Evolutionary conservation across 2,329 filamentous ascomycete genomes (phyloP).

Genomic region (Fusarium torulosum): DNA sequence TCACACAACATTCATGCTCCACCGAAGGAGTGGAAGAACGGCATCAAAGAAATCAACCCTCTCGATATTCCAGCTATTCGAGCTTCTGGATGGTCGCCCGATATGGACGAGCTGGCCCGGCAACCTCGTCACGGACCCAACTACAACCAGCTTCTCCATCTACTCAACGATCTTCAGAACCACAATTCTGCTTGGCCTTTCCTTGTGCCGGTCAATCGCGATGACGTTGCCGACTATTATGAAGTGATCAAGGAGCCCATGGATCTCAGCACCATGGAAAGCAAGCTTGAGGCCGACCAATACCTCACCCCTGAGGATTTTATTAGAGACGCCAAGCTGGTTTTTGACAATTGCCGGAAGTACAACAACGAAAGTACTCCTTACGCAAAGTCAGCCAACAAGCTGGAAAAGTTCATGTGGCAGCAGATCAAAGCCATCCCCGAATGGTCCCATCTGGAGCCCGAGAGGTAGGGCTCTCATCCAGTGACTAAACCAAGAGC

Average conservation of each 20-base stretch:
- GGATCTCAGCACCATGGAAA: slow-evolving; percentile 96
- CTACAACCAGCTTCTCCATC: slow-evolving; percentile 91
- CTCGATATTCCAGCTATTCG: slow-evolving; percentile 89
- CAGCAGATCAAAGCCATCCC: slow-evolving; percentile 89
- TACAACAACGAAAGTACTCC: slow-evolving; percentile 97
- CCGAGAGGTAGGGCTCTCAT: slow-evolving; percentile 56
- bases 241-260: slow-evolving; percentile 98
- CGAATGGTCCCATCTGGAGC: slow-evolving; percentile 82
- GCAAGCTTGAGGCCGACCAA: slow-evolving; percentile 91
- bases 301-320: slow-evolving; percentile 95
- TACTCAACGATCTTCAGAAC: slow-evolving; percentile 96
- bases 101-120: slow-evolving; percentile 97
- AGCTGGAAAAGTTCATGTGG: slow-evolving; percentile 96
- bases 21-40: slow-evolving; percentile 86
- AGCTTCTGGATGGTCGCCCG: slow-evolving; percentile 92
- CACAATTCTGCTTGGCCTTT: slow-evolving; percentile 96
- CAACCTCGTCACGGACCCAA: slow-evolving; percentile 96
- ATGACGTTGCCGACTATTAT: slow-evolving; percentile 99
- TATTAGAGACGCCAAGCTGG: slow-evolving; percentile 85
- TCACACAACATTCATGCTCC: slow-evolving; percentile 89
- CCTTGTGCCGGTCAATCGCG: slow-evolving; percentile 89
- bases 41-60: slow-evolving; percentile 81
- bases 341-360: slow-evolving; percentile 94
- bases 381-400: slow-evolving; percentile 95
- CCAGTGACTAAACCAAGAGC: slow-evolving; percentile 19